Evolutionary conservation across 208 protist genomes (phyloP), one percentile per base, ranked within the genome.

Genomic region (Crithidia expoeki): DNA sequence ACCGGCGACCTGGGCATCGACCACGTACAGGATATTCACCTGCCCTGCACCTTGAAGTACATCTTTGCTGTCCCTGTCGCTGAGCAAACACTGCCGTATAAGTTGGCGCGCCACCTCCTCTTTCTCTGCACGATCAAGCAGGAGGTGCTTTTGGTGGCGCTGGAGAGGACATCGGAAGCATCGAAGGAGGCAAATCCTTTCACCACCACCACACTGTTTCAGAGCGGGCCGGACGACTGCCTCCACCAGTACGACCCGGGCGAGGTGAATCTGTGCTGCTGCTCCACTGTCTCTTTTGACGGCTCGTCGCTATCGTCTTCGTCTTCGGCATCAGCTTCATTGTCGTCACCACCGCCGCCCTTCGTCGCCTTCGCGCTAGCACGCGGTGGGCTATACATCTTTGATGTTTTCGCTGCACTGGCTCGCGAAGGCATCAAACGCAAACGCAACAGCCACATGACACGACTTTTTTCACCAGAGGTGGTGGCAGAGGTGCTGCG

Each of bases 81-180:
- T 0, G 78, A 94, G 34, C 49, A 74, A 0, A 42, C 66, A 0
- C 52, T 46, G 0, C 46, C 74, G 38, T 64, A 72, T n/a, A 56
- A 52, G 2, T 5, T 58, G 50, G 21, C 66, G 1, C 81, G 87
- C 3, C 84, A 96, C 69, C 64, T 94, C 5, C 80, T 91, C 12
- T 96, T 96, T 70, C 36, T 94, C 3, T 79, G 89, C 59, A 88
- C 86, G 34, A 68, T 84, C 12, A 94, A 93, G 58, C 89, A 96
- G 64, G 80, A 93, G 59, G 75, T 92, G 10, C 76, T 85, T 10
- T 46, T 96, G 17, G 76, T 91, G 1, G 74, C 83, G 7, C 79
- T 96, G 27, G 59, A 78, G 58, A 50, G 25, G n/a, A 25, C 42
- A 0, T 2, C 58, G n/a, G 47, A 63, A 21, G 27, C 30, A 17